Conservation (phyloP, 768 basidiomycete species). For the Thelephora ganbajun region DNA sequence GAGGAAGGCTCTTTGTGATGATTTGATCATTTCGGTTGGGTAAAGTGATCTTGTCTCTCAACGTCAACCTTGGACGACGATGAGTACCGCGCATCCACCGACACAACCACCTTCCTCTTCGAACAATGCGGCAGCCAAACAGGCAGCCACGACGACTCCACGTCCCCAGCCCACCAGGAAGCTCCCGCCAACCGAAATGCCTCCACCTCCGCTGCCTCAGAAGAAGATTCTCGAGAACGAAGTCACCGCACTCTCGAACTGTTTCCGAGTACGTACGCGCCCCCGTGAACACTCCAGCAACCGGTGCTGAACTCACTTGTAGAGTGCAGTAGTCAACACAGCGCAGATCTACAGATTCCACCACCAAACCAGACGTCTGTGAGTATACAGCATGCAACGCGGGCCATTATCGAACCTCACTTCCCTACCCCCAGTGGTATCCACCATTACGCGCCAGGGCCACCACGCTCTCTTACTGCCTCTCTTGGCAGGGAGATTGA, state of each 20-base stretch:
- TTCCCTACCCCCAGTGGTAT: conserved; percentile 30
- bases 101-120: no score
- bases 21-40: neutral
- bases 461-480: conserved; percentile 50
- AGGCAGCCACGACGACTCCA: no score
- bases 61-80: no score
- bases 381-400: conserved; percentile 12
- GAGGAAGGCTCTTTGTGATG: no score
- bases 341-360: conserved; percentile 62
- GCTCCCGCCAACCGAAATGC: conserved; percentile 26
- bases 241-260: conserved; percentile 38
- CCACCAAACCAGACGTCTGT: conserved; percentile 52
- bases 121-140: no score
- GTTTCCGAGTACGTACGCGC: conserved; percentile 35
- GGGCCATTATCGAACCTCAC: neutral
- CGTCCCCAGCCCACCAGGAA: no score
- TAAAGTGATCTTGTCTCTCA: neutral
- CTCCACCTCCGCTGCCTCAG: conserved; percentile 28
- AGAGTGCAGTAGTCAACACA: conserved; percentile 57
- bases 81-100: no score
- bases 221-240: conserved; percentile 47
- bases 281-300: neutral
- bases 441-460: conserved; percentile 38
- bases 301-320: neutral
- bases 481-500: conserved; percentile 63